Percentiles rank a stretch among this genome's conserved stretches.
Conservation (phyloP, 2,329 filamentous ascomycete species). For the Pseudodiploospora longispora region DNA sequence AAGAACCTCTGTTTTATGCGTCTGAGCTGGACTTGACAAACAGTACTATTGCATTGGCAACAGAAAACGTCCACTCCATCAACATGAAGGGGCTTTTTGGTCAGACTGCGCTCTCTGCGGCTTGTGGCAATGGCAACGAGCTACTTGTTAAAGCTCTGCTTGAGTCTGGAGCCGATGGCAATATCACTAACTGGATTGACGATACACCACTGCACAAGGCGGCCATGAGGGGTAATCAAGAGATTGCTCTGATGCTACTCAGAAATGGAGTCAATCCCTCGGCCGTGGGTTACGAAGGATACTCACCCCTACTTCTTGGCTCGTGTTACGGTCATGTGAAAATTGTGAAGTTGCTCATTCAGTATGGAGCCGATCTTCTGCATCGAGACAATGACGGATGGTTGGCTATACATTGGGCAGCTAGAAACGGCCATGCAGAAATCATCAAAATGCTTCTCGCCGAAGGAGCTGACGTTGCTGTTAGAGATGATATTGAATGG, state of each 20-base stretch:
- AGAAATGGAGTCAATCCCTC: neutral
- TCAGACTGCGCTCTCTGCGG: neutral
- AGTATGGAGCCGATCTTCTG: neutral
- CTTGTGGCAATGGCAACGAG: neutral
- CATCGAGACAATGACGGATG: neutral
- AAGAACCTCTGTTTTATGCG: conserved; percentile 1
- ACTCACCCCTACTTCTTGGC: neutral
- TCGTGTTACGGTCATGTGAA: neutral
- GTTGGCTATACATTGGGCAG: neutral
- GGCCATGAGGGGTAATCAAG: neutral
- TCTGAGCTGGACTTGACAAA: neutral
- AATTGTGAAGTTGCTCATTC: neutral
- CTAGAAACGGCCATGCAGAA: neutral
- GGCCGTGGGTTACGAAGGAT: neutral
- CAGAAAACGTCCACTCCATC: neutral
- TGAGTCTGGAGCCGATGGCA: neutral
- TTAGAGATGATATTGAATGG: neutral
- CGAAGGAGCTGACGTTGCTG: neutral
- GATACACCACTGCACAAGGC: neutral
- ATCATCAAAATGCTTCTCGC: neutral
- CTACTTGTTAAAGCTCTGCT: neutral
- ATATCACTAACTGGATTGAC: neutral
- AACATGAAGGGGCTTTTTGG: neutral
- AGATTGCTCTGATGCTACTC: neutral
- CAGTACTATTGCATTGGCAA: neutral